These are phyloP conservation scores for Leccinellum luteum DNA, from an alignment of 768 basidiomycete genomes.

Conservation along the genomic window DNA sequence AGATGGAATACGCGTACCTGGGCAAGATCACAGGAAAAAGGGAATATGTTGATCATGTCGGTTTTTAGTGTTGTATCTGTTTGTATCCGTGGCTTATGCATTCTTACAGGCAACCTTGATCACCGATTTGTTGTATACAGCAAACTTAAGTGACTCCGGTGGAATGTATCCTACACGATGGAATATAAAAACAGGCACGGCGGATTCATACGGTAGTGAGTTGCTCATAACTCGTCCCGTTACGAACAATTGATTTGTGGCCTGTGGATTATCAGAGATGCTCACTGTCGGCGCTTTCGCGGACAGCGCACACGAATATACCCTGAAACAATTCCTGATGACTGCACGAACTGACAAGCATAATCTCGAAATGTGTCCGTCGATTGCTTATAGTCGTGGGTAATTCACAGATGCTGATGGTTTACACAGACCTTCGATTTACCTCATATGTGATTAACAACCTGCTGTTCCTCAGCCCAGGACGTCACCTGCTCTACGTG, in stretches of 20 bases:
- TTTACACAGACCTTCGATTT: slow-evolving; percentile 50
- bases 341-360: slow-evolving; percentile 57
- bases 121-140: slow-evolving; percentile 44
- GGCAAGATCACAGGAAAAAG: slow-evolving; percentile 74
- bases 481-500: slow-evolving; percentile 46
- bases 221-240: slow-evolving; percentile 4
- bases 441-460: slow-evolving; percentile 61
- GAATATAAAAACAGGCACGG: slow-evolving; percentile 47
- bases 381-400: too few relatives aligned
- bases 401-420: background rate
- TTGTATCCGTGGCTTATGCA: background rate
- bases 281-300: slow-evolving; percentile 61
- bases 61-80: slow-evolving; percentile 14
- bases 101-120: slow-evolving; percentile 44
- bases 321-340: slow-evolving; percentile 68
- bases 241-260: background rate
- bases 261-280: slow-evolving; percentile 26
- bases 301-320: slow-evolving; percentile 76
- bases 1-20: slow-evolving; percentile 84
- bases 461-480: slow-evolving; percentile 31
- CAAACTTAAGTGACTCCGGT: slow-evolving; percentile 42
- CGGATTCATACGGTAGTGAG: slow-evolving; percentile 44
- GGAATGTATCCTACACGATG: slow-evolving; percentile 66
- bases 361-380: slow-evolving; percentile 67
- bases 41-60: slow-evolving; percentile 54